These are phyloP conservation scores for Pleurotus eryngii DNA, from an alignment of 768 basidiomycete species.

Conservation along the genomic window DNA sequence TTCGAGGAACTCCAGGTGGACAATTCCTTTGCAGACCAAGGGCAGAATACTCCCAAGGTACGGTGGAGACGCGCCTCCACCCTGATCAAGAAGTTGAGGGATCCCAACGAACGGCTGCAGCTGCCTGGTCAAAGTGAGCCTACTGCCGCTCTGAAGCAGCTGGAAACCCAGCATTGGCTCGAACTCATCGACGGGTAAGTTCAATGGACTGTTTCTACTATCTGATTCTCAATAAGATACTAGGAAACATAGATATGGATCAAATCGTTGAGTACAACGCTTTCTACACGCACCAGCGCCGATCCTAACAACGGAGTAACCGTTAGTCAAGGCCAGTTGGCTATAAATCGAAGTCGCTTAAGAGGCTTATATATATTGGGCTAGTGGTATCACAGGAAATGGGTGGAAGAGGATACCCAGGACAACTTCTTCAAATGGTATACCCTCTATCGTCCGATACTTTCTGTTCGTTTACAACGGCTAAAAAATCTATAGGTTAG, in stretches of 20 bases:
- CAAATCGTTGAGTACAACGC: conserved; percentile 43
- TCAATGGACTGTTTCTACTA: neutral
- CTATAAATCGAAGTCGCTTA: neutral
- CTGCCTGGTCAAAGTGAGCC: conserved; percentile 23
- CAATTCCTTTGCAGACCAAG: conserved; percentile 29
- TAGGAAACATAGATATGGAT: conserved; percentile 62
- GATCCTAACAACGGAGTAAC: neutral
- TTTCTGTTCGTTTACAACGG: neutral
- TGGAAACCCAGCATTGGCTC: conserved; percentile 65
- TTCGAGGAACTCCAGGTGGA: conserved; percentile 27
- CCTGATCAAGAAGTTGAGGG: conserved; percentile 37
- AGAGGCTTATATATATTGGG: too few relatives aligned
- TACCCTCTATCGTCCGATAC: neutral
- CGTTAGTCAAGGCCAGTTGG: conserved; percentile 39
- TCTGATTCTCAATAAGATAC: neutral
- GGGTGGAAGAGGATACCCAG: conserved; percentile 54
- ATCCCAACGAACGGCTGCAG: conserved; percentile 37
- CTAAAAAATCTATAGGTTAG: conserved; percentile 42
- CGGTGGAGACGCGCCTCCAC: conserved; percentile 48
- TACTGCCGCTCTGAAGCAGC: conserved; percentile 37
- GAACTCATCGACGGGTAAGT: conserved; percentile 56
- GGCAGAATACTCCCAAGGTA: conserved; percentile 39
- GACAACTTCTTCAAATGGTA: conserved; percentile 71
- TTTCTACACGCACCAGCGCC: too few relatives aligned
- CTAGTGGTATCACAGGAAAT: conserved; percentile 57